Percentiles rank a stretch among this genome's conserved stretches.
phyloP scores from a whole-genome alignment of 1,139 yeast genomes.

The Zygosaccharomyces pseudobailii region DNA sequence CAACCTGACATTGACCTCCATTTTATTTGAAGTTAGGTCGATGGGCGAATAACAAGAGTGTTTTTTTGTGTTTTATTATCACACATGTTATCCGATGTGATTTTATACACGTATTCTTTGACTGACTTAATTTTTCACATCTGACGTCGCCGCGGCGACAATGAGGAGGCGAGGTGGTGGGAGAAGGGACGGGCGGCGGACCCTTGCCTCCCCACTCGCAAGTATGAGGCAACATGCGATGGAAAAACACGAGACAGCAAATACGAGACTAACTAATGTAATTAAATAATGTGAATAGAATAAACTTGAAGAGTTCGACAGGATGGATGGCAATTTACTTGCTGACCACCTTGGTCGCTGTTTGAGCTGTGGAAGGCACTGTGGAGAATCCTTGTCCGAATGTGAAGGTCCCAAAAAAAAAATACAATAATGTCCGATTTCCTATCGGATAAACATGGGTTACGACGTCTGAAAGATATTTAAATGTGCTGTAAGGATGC shows the following conservation, averaged over 20 bases:
- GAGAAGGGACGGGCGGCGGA: not conserved
- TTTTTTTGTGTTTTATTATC: not conserved
- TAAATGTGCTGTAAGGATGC: no score
- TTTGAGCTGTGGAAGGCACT: not conserved
- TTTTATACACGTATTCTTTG: conserved; percentile 2
- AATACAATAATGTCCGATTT: not conserved
- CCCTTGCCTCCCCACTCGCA: not conserved
- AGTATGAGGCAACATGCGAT: not conserved
- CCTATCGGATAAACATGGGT: not conserved
- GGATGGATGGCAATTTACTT: no score
- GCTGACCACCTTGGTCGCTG: not conserved
- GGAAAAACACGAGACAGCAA: not conserved
- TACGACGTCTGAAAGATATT: not conserved
- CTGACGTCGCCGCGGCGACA: conserved; percentile 1
- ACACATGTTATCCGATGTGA: not conserved
- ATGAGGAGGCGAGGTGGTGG: not conserved
- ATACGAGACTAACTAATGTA: no score
- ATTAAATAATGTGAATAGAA: not conserved
- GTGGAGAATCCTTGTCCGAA: not conserved
- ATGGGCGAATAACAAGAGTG: not conserved
- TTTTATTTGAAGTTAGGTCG: conserved; percentile 10
- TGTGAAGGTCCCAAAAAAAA: not conserved
- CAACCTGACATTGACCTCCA: conserved; percentile 79
- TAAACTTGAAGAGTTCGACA: not conserved
- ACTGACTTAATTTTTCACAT: conserved; percentile 3